Conservation (phyloP, 371 early-diverging fungal species). For the Rhizopus stolonifer region DNA sequence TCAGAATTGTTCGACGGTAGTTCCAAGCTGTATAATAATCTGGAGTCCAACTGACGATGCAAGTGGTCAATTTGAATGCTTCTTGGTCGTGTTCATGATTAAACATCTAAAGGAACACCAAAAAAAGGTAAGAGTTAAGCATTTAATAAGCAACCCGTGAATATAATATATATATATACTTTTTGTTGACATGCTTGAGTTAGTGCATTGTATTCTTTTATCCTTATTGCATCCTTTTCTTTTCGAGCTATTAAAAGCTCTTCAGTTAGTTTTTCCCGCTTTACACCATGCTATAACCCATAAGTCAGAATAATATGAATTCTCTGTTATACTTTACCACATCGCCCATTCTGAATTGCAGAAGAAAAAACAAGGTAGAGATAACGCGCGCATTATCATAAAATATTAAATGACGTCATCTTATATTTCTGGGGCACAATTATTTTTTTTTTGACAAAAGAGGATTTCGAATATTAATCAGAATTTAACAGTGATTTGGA, state of each 20-base stretch:
- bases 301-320: neutral
- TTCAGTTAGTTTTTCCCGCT: conserved; percentile 44
- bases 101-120: too few species aligned
- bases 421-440: too few species aligned
- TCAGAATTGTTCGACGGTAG: conserved; percentile 69
- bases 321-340: neutral
- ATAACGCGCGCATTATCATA: too few species aligned
- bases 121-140: too few species aligned
- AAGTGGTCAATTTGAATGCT: conserved; percentile 65
- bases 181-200: conserved; percentile 40
- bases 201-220: conserved; percentile 48
- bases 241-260: conserved; percentile 36
- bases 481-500: too few species aligned
- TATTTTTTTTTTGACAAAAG: too few species aligned
- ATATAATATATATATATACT: neutral
- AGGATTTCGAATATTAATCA: too few species aligned
- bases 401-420: too few species aligned
- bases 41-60: conserved; percentile 76
- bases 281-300: conserved; percentile 45
- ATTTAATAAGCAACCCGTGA: neutral
- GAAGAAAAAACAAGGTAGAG: too few species aligned
- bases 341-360: neutral
- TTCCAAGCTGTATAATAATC: conserved; percentile 94
- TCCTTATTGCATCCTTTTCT: conserved; percentile 48
- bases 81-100: conserved; percentile 44